A percentile compares a stretch with the other conserved stretches of the same genome.
phyloP scores from a whole-genome alignment of 805 yeast genomes.

The Tetrapisispora fleetii region DNA sequence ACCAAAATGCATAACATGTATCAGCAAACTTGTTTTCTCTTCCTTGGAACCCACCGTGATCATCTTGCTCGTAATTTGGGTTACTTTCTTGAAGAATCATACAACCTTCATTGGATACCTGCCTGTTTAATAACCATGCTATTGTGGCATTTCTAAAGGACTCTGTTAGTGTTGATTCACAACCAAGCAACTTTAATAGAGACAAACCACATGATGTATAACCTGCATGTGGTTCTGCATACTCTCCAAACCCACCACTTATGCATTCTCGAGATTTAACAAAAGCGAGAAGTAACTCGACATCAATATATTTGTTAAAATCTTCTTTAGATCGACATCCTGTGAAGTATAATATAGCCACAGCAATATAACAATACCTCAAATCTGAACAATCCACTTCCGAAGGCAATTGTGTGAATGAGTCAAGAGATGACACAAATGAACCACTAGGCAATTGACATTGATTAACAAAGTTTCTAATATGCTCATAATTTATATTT shows the following conservation, averaged over 20 bases:
- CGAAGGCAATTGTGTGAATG: conserved; percentile 24
- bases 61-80: conserved; percentile 36
- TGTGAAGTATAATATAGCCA: conserved; percentile 47
- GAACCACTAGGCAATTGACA: conserved; percentile 58
- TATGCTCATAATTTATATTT: conserved; percentile 31
- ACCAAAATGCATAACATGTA: conserved; percentile 87
- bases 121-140: conserved; percentile 58
- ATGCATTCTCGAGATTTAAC: conserved; percentile 31
- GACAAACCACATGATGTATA: conserved; percentile 77
- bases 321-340: conserved; percentile 19
- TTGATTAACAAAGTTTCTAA: conserved; percentile 43
- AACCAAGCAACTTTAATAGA: conserved; percentile 37
- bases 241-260: conserved; percentile 66
- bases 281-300: conserved; percentile 31
- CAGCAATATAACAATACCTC: conserved; percentile 66
- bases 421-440: conserved; percentile 39
- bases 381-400: conserved; percentile 55
- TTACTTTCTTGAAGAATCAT: conserved; percentile 18
- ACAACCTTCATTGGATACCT: conserved; percentile 28
- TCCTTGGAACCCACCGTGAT: conserved; percentile 78
- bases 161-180: conserved; percentile 13
- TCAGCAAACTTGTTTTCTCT: conserved; percentile 77
- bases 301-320: conserved; percentile 34
- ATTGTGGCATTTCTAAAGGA: conserved; percentile 33
- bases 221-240: conserved; percentile 75